A percentile compares a stretch with the other conserved stretches of the same genome.
These are phyloP conservation scores for Sanghuangporus baumii DNA, from an alignment of 1,284 basidiomycete species.

Conservation along the genomic window DNA sequence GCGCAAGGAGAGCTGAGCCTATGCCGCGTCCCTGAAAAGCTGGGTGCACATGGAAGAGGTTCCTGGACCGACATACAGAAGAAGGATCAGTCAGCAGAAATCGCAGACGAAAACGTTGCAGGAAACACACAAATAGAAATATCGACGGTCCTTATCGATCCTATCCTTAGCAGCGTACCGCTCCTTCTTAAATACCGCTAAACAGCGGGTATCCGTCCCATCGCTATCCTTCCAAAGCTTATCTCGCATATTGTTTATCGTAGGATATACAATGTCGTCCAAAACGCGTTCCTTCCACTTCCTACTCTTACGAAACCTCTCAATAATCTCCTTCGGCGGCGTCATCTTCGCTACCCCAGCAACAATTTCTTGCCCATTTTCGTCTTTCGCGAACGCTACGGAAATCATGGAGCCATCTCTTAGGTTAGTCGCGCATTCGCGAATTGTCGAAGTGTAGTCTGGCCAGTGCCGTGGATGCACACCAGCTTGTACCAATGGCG, in stretches of 20 bases:
- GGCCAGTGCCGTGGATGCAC: constrained; percentile 14
- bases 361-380: neutral
- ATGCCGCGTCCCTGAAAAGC: constrained; percentile 4
- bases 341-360: constrained; percentile 2
- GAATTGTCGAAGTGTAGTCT: constrained; percentile 6
- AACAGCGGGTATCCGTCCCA: neutral
- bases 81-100: too few relatives aligned
- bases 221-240: neutral
- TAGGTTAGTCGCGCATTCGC: neutral
- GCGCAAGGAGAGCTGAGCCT: constrained; percentile 4
- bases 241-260: constrained; percentile 1
- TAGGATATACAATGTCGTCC: constrained; percentile 10
- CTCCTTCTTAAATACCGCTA: neutral
- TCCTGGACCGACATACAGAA: neutral
- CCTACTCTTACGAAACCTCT: neutral
- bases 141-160: neutral
- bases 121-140: constrained; percentile 6
- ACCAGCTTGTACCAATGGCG: constrained; percentile 5
- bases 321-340: neutral
- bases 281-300: constrained; percentile 7
- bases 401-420: constrained; percentile 1
- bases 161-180: neutral
- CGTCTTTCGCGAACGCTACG: constrained; percentile 4
- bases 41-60: constrained; percentile 7
- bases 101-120: neutral